Percentiles rank a stretch among this genome's conserved stretches.
Conservation (phyloP, 352 stramenopile species). For the Pythium plurisporium region DNA sequence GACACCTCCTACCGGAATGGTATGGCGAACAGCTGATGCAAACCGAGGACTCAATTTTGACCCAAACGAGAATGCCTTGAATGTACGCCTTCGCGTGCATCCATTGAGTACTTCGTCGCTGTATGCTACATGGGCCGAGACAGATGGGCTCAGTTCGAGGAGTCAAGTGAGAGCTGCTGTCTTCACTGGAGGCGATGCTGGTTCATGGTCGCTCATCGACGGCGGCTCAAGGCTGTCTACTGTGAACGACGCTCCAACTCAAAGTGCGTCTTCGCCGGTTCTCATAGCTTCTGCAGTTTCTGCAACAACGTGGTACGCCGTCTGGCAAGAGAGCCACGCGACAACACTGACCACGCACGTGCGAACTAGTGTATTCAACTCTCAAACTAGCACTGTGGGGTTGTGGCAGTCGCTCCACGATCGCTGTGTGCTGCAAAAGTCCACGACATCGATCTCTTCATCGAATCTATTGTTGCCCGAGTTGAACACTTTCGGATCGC, state of each 20-base stretch:
- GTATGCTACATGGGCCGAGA: constrained; percentile 54
- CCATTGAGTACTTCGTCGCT: constrained; percentile 18
- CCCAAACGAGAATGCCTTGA: constrained; percentile 30
- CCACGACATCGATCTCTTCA: constrained; percentile 26
- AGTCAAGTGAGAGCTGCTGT: constrained; percentile 44
- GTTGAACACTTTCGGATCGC: constrained; percentile 36
- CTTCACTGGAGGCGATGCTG: constrained; percentile 14
- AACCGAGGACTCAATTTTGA: constrained; percentile 45
- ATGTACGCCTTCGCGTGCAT: constrained; percentile 33
- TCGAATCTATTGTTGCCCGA: constrained; percentile 46
- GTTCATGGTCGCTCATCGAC: constrained; percentile 43
- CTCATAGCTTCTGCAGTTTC: constrained; percentile 13
- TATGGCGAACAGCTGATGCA: constrained; percentile 37
- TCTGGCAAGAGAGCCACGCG: constrained; percentile 46
- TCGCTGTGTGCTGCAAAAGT: constrained; percentile 42
- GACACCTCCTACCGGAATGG: neutral
- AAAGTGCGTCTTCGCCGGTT: constrained; percentile 27
- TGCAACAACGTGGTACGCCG: constrained; percentile 17
- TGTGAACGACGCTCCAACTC: constrained; percentile 37
- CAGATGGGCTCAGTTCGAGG: constrained; percentile 14
- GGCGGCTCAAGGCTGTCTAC: constrained; percentile 27
- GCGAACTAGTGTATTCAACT: constrained; percentile 23
- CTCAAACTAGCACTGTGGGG: neutral
- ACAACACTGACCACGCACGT: constrained; percentile 32
- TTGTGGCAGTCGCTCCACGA: constrained; percentile 54